phyloP scores from a whole-genome alignment of 1,139 yeast genomes.

The Yamadazyma siamensis region DNA sequence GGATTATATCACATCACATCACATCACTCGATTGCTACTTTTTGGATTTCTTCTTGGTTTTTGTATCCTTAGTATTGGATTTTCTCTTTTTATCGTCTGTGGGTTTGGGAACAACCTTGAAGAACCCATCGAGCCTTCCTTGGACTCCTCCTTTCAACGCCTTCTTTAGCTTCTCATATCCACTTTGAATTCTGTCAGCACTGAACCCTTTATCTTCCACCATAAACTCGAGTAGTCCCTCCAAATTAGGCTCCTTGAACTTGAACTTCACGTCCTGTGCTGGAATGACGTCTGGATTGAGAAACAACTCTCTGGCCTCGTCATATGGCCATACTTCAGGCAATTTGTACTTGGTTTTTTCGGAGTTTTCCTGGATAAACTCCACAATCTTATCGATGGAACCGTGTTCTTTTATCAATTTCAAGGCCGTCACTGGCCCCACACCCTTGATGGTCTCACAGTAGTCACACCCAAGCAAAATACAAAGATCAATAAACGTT shows the following conservation, averaged over 20 bases:
- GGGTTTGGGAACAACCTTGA: constrained; percentile 60
- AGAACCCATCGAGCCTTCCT: constrained; percentile 90
- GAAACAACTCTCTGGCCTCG: constrained; percentile 81
- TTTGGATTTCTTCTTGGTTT: constrained; percentile 8
- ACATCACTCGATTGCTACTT: constrained; percentile 1
- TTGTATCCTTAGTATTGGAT: constrained; percentile 16
- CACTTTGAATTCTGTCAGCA: constrained; percentile 86
- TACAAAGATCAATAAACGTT: constrained; percentile 88
- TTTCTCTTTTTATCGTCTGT: constrained; percentile 19
- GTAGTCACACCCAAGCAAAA: constrained; percentile 92
- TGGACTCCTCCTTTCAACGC: constrained; percentile 84
- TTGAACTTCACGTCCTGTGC: constrained; percentile 63
- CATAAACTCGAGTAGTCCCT: constrained; percentile 68
- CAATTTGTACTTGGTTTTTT: constrained; percentile 66
- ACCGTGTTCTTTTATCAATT: constrained; percentile 82
- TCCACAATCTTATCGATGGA: constrained; percentile 75
- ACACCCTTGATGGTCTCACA: constrained; percentile 93
- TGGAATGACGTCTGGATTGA: constrained; percentile 72
- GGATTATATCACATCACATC: too few relatives aligned
- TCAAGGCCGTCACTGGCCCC: constrained; percentile 92
- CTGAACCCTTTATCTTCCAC: constrained; percentile 80
- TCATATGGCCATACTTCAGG: constrained; percentile 95
- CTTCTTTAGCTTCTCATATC: constrained; percentile 80
- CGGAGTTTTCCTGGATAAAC: constrained; percentile 56
- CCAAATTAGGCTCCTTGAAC: constrained; percentile 79